Conservation (phyloP, 2,329 filamentous ascomycete species). For the Sarocladium strictum region DNA sequence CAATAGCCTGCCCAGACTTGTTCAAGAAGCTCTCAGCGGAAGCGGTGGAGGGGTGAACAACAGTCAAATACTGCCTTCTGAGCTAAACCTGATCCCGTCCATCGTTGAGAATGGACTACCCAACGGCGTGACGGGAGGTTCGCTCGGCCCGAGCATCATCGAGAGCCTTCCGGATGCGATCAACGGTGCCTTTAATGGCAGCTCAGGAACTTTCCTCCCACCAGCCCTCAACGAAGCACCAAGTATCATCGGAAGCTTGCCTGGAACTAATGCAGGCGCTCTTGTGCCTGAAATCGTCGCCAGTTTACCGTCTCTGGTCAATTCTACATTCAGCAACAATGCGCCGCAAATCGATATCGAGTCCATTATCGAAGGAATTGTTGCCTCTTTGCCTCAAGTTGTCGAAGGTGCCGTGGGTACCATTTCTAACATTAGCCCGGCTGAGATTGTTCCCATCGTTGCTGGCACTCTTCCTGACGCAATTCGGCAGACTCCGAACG, state of each 20-base stretch:
- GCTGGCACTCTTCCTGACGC: background rate
- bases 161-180: background rate
- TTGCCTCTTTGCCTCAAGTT: background rate
- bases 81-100: background rate
- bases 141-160: background rate
- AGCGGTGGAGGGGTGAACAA: background rate
- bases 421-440: background rate
- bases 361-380: constrained; percentile 2
- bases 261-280: background rate
- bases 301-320: background rate
- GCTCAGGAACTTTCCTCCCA: background rate
- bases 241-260: background rate
- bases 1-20: background rate
- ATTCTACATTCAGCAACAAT: background rate
- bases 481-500: background rate
- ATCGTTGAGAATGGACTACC: background rate
- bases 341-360: background rate
- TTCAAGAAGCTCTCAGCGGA: background rate
- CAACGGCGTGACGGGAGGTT: background rate
- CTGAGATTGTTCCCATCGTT: constrained; percentile 2
- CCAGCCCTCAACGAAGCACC: background rate
- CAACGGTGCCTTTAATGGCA: constrained; percentile 1
- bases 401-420: background rate
- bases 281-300: constrained; percentile 2
- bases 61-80: background rate